phyloP scores from a whole-genome alignment of 2,329 filamentous ascomycete genomes.

The Cercospora janseana region DNA sequence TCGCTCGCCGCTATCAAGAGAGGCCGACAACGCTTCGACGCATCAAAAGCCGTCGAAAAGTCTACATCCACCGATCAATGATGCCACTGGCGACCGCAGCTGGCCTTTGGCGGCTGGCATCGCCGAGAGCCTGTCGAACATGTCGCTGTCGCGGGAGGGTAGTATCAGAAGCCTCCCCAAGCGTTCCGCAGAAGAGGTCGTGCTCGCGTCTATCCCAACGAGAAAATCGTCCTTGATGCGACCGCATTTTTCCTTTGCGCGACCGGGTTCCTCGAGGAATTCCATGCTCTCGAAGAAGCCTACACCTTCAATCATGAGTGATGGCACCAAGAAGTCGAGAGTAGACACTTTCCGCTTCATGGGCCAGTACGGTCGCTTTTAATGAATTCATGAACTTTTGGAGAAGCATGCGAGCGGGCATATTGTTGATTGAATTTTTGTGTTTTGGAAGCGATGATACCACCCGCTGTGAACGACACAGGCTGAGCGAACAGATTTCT shows the following conservation, averaged over 20 bases:
- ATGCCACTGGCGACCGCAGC: background rate
- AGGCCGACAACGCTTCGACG: background rate
- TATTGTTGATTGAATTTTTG: too few relatives aligned
- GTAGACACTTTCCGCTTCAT: background rate
- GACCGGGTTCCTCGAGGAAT: conserved; percentile 1
- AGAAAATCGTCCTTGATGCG: conserved; percentile 8
- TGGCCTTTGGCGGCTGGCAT: conserved; percentile 9
- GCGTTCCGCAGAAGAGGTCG: background rate
- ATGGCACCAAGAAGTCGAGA: background rate
- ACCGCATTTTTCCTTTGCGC: background rate
- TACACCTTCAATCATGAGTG: background rate
- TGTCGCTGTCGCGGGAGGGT: conserved; percentile 4
- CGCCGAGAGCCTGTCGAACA: conserved; percentile 3
- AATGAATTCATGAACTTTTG: background rate
- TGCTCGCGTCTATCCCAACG: background rate
- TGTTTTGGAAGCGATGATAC: conserved; percentile 3
- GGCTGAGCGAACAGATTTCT: background rate
- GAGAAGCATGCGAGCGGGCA: background rate
- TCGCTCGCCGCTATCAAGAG: conserved; percentile 1
- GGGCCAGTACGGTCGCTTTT: background rate
- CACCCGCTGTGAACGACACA: background rate
- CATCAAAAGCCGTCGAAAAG: background rate
- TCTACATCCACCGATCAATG: background rate
- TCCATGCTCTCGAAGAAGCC: conserved; percentile 4
- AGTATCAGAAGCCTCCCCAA: conserved; percentile 3